These are phyloP conservation scores for Plectranthus barbatus DNA, from an alignment of 257 asterid genomes.

Conservation along the genomic window DNA sequence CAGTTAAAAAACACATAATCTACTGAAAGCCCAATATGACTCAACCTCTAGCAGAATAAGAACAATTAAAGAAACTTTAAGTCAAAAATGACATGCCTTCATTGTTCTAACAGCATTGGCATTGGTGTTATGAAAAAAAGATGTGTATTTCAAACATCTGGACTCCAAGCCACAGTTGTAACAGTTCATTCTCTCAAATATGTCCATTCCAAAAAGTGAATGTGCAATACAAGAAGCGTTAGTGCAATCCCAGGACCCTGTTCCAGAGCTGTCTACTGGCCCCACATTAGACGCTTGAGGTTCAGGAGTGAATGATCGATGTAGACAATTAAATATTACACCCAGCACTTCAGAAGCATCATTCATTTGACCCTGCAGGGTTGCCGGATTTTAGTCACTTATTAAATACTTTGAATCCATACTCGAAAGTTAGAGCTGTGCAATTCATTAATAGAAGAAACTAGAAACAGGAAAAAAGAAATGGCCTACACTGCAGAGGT, in stretches of 20 bases:
- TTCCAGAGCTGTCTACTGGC: slow-evolving; percentile 50
- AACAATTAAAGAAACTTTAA: slow-evolving; percentile 3
- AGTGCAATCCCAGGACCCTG: slow-evolving; percentile 72
- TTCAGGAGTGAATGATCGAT: slow-evolving; percentile 54
- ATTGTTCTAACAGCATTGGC: slow-evolving; percentile 92
- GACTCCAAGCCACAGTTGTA: slow-evolving; percentile 80
- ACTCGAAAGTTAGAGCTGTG: neutral
- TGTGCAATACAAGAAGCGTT: slow-evolving; percentile 75
- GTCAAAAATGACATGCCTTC: slow-evolving; percentile 49
- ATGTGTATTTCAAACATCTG: slow-evolving; percentile 76
- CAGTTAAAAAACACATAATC: slow-evolving; percentile 1
- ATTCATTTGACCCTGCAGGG: slow-evolving; percentile 92
- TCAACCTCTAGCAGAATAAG: neutral
- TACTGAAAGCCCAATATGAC: neutral
- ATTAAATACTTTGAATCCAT: neutral
- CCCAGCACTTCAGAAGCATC: slow-evolving; percentile 97
- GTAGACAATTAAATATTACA: slow-evolving; percentile 85
- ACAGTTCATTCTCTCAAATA: slow-evolving; percentile 85
- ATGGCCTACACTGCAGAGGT: neutral
- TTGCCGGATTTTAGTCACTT: slow-evolving; percentile 3
- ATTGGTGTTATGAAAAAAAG: slow-evolving; percentile 83
- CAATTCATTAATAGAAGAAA: neutral
- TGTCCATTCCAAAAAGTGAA: slow-evolving; percentile 83
- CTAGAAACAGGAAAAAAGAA: neutral
- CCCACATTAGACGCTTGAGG: slow-evolving; percentile 43